Percentiles rank a stretch among this genome's conserved stretches.
phyloP scores from a whole-genome alignment of 2,329 filamentous ascomycete species.

The Colletotrichum sp. region DNA sequence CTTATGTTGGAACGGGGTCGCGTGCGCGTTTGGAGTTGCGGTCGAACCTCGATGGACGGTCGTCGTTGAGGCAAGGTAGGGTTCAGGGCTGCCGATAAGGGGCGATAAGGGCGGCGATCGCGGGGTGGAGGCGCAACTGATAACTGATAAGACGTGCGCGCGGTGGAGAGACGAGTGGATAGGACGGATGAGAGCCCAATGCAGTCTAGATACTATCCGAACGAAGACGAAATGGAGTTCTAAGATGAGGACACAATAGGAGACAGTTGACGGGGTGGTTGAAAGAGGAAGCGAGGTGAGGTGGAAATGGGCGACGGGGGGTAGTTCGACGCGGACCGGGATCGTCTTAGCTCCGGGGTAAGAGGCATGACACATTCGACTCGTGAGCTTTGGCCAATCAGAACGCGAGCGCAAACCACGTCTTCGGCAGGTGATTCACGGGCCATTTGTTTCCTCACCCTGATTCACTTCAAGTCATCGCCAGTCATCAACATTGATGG shows the following conservation, averaged over 20 bases:
- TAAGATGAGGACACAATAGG: fast-evolving
- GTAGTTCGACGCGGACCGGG: constrained; percentile 1
- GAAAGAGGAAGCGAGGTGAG: not conserved
- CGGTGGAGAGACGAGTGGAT: not conserved
- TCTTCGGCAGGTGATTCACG: constrained; percentile 3
- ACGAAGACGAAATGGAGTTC: fast-evolving
- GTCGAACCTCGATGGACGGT: not conserved
- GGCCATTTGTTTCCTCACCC: not conserved
- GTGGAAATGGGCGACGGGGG: not conserved
- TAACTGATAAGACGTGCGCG: not conserved
- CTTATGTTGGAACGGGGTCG: not conserved
- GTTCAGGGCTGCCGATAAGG: constrained; percentile 17
- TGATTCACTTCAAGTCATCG: not conserved
- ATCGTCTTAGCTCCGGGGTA: constrained; percentile 9
- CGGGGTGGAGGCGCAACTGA: constrained; percentile 2
- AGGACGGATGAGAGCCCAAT: not conserved
- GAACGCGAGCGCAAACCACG: constrained; percentile 16
- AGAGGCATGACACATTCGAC: constrained; percentile 7
- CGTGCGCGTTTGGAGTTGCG: not conserved
- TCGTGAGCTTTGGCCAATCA: constrained; percentile 14
- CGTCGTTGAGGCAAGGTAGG: not conserved
- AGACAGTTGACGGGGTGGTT: not conserved
- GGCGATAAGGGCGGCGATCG: constrained; percentile 6
- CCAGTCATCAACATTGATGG: not conserved
- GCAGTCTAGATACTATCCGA: not conserved